phyloP scores from a whole-genome alignment of 345 rosid genomes.

The Lepidium sativum region DNA sequence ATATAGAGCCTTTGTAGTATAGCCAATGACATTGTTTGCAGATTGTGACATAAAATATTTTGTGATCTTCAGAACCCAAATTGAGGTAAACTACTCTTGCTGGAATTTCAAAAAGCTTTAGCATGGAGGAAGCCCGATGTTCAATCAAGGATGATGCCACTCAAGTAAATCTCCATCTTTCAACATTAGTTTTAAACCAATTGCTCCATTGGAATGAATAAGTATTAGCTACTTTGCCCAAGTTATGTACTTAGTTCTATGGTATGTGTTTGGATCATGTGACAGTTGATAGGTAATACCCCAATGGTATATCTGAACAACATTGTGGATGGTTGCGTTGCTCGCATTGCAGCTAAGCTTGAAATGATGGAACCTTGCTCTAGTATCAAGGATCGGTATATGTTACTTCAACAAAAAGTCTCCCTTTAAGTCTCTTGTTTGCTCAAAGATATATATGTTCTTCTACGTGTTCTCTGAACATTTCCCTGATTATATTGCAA shows the following conservation, averaged over 20 bases:
- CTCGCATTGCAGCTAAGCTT: conserved; percentile 53
- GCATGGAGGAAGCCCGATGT: conserved; percentile 31
- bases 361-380: conserved; percentile 50
- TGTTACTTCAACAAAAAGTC: background rate
- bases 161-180: conserved; percentile 32
- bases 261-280: background rate
- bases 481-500: background rate
- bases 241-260: background rate
- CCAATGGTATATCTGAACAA: conserved; percentile 53
- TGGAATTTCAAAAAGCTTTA: background rate
- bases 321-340: conserved; percentile 50
- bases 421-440: background rate
- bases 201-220: background rate
- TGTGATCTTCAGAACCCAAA: background rate
- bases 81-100: background rate
- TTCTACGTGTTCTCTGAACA: background rate
- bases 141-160: conserved; percentile 51
- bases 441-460: background rate
- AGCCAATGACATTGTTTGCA: background rate
- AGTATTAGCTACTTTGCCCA: background rate
- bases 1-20: background rate
- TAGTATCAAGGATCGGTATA: conserved; percentile 46
- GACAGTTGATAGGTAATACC: conserved; percentile 51
- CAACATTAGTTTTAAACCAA: background rate
- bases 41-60: background rate